A percentile compares a stretch with the other conserved stretches of the same genome.
Evolutionary conservation across 257 asterid species (phyloP).

Genomic region (Leptodermis oblonga): DNA sequence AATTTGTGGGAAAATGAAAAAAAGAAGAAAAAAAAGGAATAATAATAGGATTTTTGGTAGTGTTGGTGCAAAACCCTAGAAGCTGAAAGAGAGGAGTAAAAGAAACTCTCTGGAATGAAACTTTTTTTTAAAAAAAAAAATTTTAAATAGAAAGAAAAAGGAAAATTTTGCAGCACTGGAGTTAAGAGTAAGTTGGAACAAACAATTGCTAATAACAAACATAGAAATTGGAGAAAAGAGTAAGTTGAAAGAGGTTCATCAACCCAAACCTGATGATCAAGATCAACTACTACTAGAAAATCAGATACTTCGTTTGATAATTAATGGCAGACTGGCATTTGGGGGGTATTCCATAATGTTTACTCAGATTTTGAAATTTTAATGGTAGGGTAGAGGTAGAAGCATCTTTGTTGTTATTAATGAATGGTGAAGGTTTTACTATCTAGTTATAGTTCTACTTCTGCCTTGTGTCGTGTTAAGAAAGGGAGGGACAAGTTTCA

Average conservation of each 20-base stretch:
- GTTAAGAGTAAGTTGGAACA: no score
- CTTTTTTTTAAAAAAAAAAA: no score
- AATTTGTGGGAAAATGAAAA: neutral
- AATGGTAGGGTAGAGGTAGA: no score
- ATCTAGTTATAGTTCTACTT: no score
- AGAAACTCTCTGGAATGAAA: no score
- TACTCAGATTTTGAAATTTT: neutral
- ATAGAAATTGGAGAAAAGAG: neutral
- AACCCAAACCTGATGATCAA: neutral
- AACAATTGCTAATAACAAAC: neutral
- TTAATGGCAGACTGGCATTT: slow-evolving; percentile 4
- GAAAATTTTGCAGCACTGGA: no score
- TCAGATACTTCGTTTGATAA: neutral
- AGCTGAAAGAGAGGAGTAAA: neutral
- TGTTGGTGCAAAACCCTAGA: slow-evolving; percentile 62
- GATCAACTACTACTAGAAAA: neutral
- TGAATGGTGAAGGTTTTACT: no score
- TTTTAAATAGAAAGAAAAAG: no score
- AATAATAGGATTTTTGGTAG: slow-evolving; percentile 1
- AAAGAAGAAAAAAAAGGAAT: slow-evolving; percentile 2
- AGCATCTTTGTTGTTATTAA: neutral
- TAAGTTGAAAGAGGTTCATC: neutral
- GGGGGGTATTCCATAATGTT: neutral
- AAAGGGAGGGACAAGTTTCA: slow-evolving; percentile 20
- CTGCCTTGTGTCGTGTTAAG: neutral